Percentiles rank a stretch among this genome's conserved stretches.
Conservation (phyloP, 1,284 basidiomycete species). For the Leccinum angustisporum region DNA sequence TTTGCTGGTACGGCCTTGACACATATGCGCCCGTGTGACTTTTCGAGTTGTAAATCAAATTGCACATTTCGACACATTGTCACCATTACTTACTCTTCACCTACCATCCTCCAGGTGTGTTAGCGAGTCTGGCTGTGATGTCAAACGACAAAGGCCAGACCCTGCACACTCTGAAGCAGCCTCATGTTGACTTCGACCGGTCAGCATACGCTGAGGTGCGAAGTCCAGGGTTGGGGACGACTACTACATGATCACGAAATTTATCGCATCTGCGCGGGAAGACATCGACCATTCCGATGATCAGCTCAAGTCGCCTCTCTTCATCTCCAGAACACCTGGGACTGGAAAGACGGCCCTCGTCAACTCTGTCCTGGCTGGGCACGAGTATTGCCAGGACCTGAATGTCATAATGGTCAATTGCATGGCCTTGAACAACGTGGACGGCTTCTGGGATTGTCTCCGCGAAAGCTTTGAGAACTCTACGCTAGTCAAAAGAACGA, state of each 20-base stretch:
- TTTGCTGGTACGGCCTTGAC: too few relatives aligned
- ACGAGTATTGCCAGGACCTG: constrained; percentile 38
- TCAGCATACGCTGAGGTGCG: too few relatives aligned
- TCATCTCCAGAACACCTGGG: constrained; percentile 78
- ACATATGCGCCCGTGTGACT: too few relatives aligned
- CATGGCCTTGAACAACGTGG: constrained; percentile 66
- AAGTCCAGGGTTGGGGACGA: too few relatives aligned
- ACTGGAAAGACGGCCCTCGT: constrained; percentile 83
- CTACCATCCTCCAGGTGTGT: too few relatives aligned
- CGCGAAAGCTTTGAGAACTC: constrained; percentile 50
- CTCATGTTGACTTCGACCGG: too few relatives aligned
- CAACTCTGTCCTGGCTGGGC: constrained; percentile 53
- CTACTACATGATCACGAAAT: constrained; percentile 53
- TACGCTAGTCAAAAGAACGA: constrained; percentile 41
- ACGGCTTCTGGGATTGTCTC: constrained; percentile 70
- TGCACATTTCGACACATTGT: too few relatives aligned
- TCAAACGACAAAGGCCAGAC: too few relatives aligned
- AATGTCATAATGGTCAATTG: constrained; percentile 68
- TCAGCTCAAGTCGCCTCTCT: constrained; percentile 47
- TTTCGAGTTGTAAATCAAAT: too few relatives aligned
- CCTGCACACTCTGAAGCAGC: too few relatives aligned
- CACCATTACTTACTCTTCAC: too few relatives aligned
- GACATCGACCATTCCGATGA: constrained; percentile 38
- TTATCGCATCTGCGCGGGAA: constrained; percentile 41
- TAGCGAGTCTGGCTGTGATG: too few relatives aligned